These are phyloP conservation scores for Fusarium metavorans DNA, from an alignment of 2,329 filamentous ascomycete genomes.

Conservation along the genomic window DNA sequence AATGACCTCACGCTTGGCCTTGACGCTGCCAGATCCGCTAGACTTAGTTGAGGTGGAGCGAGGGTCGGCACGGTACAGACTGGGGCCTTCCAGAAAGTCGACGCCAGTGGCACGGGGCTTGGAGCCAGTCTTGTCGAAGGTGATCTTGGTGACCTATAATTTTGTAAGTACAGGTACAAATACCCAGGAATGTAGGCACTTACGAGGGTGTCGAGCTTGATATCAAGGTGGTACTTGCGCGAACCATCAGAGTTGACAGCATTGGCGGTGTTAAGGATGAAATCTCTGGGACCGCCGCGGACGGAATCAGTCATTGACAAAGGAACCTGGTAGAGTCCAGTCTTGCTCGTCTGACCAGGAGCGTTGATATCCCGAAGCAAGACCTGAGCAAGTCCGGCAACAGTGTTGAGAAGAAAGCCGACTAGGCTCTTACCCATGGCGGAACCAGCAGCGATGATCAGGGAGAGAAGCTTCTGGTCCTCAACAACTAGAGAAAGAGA, in stretches of 20 bases:
- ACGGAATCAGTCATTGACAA: slow-evolving; percentile 63
- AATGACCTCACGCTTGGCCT: slow-evolving; percentile 55
- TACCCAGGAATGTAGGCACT: not conserved
- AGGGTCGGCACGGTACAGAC: slow-evolving; percentile 43
- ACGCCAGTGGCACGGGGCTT: slow-evolving; percentile 50
- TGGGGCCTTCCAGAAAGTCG: slow-evolving; percentile 45
- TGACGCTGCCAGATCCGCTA: slow-evolving; percentile 8
- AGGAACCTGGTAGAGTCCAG: slow-evolving; percentile 67
- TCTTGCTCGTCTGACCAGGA: slow-evolving; percentile 31
- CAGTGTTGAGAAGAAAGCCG: slow-evolving; percentile 26
- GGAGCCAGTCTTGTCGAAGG: slow-evolving; percentile 47
- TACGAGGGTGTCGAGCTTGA: slow-evolving; percentile 44
- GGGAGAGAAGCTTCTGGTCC: slow-evolving; percentile 45
- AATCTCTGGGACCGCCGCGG: slow-evolving; percentile 67
- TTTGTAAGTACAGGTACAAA: not conserved
- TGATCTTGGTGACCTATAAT: slow-evolving; percentile 48
- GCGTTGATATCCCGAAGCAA: slow-evolving; percentile 45
- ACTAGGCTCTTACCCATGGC: slow-evolving; percentile 44
- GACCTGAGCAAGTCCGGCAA: slow-evolving; percentile 42
- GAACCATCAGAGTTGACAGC: slow-evolving; percentile 38
- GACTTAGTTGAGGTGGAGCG: slow-evolving; percentile 26
- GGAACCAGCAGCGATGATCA: slow-evolving; percentile 43
- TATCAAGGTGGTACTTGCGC: slow-evolving; percentile 44
- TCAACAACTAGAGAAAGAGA: slow-evolving; percentile 41
- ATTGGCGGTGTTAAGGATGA: slow-evolving; percentile 56